Evolutionary conservation across 148 eudicot genomes (phyloP).

Genomic region (Beta vulgaris): DNA sequence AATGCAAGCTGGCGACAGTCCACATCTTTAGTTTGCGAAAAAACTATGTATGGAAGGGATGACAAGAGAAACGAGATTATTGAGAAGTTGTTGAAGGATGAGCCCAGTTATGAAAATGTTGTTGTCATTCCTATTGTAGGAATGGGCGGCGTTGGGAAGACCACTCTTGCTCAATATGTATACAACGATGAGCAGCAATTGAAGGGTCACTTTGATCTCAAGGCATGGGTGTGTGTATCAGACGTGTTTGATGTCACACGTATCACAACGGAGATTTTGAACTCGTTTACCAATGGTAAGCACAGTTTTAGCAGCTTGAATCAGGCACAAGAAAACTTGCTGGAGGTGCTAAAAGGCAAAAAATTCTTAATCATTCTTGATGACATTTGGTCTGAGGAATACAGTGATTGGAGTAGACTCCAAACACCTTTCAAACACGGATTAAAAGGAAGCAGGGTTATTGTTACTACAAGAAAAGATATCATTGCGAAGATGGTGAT

Average conservation of each 20-base stretch:
- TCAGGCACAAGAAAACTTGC: conserved; percentile 8
- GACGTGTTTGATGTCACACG: conserved; percentile 7
- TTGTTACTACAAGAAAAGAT: conserved; percentile 5
- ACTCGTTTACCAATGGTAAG: neutral
- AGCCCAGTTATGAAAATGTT: neutral
- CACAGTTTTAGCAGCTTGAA: neutral
- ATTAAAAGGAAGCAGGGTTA: conserved; percentile 2
- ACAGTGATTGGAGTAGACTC: neutral
- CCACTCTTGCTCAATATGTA: conserved; percentile 2
- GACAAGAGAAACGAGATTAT: too few relatives aligned
- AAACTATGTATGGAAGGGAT: too few relatives aligned
- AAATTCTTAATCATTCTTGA: conserved; percentile 18
- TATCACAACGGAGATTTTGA: neutral
- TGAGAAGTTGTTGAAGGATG: too few relatives aligned
- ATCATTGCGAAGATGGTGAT: neutral
- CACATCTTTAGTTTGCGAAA: too few relatives aligned
- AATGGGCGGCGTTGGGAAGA: conserved; percentile 10
- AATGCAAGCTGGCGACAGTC: too few relatives aligned
- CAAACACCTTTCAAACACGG: neutral
- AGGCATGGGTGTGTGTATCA: conserved; percentile 10
- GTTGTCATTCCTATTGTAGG: conserved; percentile 7
- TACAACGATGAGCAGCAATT: neutral
- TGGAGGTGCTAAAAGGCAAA: neutral
- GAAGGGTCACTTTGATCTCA: conserved; percentile 3
- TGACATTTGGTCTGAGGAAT: conserved; percentile 12